phyloP scores from a whole-genome alignment of 768 basidiomycete species.

The Sarcodon aspratus region DNA sequence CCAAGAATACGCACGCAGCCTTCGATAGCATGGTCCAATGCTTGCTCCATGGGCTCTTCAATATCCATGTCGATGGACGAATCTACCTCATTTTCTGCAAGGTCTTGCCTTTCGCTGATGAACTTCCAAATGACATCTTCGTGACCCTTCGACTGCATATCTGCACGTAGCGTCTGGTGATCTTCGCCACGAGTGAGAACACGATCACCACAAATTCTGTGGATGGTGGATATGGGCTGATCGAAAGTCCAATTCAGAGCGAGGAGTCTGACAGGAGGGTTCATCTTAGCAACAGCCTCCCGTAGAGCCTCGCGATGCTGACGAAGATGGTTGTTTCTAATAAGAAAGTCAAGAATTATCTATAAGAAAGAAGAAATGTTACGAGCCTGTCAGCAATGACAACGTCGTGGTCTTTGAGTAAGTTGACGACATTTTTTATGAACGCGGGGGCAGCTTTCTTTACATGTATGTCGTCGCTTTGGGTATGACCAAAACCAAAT shows the following conservation, averaged over 20 bases:
- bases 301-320: constrained; percentile 72
- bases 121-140: constrained; percentile 82
- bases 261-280: constrained; percentile 58
- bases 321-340: constrained; percentile 78
- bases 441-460: constrained; percentile 70
- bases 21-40: constrained; percentile 47
- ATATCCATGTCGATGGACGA: constrained; percentile 57
- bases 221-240: constrained; percentile 44
- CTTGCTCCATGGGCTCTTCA: constrained; percentile 38
- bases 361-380: not conserved
- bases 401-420: constrained; percentile 55
- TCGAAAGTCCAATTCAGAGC: constrained; percentile 71
- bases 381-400: constrained; percentile 90
- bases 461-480: constrained; percentile 77
- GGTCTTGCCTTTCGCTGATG: constrained; percentile 48
- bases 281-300: constrained; percentile 30
- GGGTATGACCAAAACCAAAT: constrained; percentile 84
- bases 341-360: not conserved
- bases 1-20: constrained; percentile 45
- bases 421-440: constrained; percentile 53
- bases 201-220: constrained; percentile 71
- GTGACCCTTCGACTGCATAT: constrained; percentile 39
- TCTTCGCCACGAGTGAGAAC: constrained; percentile 66
- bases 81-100: constrained; percentile 55
- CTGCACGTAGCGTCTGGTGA: constrained; percentile 73